These are phyloP conservation scores for Calophaca sinica DNA, from an alignment of 306 rosid species.

Conservation along the genomic window DNA sequence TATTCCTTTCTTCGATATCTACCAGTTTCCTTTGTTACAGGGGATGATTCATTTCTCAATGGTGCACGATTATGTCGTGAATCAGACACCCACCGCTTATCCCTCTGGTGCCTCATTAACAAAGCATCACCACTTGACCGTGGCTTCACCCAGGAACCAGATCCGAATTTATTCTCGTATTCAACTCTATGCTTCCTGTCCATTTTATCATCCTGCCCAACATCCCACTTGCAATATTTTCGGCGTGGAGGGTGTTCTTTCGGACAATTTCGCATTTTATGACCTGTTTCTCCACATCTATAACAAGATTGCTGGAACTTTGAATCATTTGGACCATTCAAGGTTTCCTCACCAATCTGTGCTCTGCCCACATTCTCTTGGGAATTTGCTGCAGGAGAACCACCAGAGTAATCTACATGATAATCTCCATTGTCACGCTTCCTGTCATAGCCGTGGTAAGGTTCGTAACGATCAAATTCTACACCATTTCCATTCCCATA, in stretches of 20 bases:
- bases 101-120: constrained; percentile 42
- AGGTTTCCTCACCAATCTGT: constrained; percentile 36
- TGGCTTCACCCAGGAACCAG: constrained; percentile 43
- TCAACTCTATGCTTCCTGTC: constrained; percentile 39
- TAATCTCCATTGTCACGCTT: constrained; percentile 49
- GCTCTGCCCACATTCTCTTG: constrained; percentile 45
- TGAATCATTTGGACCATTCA: constrained; percentile 41
- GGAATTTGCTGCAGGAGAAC: constrained; percentile 47
- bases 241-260: constrained; percentile 42
- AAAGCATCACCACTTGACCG: constrained; percentile 47
- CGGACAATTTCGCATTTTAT: constrained; percentile 64
- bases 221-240: constrained; percentile 45
- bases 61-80: constrained; percentile 34
- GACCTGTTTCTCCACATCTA: constrained; percentile 65
- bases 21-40: constrained; percentile 44
- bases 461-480: constrained; percentile 61
- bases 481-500: constrained; percentile 44
- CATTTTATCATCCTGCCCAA: constrained; percentile 35
- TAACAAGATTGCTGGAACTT: constrained; percentile 49
- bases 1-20: constrained; percentile 31
- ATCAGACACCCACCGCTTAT: constrained; percentile 43
- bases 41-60: constrained; percentile 37
- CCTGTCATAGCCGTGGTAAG: constrained; percentile 58
- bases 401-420: constrained; percentile 48
- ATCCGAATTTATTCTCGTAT: constrained; percentile 48